Conservation (phyloP, 2,329 filamentous ascomycete species). For the Penicillium vulpinum region DNA sequence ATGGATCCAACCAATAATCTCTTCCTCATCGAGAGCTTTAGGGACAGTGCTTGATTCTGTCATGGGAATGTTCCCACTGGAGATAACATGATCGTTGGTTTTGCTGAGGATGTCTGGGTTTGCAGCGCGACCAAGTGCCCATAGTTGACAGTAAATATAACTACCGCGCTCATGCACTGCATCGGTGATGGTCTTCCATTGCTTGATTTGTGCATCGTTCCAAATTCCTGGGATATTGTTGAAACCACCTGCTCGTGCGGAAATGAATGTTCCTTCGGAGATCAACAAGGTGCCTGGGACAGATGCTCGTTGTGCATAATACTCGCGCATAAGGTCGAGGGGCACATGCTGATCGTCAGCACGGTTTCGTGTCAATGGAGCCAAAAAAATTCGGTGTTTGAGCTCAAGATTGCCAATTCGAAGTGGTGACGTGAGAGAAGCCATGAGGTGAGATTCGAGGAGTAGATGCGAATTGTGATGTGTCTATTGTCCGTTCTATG, state of each 20-base stretch:
- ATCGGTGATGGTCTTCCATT: conserved; percentile 61
- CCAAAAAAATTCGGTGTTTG: conserved; percentile 52
- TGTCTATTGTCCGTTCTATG: not conserved
- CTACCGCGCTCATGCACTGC: conserved; percentile 62
- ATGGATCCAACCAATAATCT: conserved; percentile 42
- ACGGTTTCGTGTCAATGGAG: conserved; percentile 57
- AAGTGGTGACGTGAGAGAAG: not conserved
- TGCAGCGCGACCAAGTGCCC: conserved; percentile 59
- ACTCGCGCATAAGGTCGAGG: conserved; percentile 44
- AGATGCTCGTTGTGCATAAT: conserved; percentile 55
- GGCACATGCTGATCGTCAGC: conserved; percentile 51
- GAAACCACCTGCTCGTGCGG: conserved; percentile 47
- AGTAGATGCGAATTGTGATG: not conserved
- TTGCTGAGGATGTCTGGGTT: conserved; percentile 32
- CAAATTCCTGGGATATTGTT: conserved; percentile 59
- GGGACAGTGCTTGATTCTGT: conserved; percentile 31
- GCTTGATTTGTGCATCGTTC: conserved; percentile 54
- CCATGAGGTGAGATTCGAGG: not conserved
- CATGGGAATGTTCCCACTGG: conserved; percentile 15
- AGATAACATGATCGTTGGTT: conserved; percentile 12
- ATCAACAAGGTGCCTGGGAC: conserved; percentile 59
- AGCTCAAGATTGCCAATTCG: conserved; percentile 30
- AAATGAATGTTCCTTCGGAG: conserved; percentile 58
- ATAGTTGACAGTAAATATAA: conserved; percentile 63
- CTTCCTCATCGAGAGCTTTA: conserved; percentile 35